These are phyloP conservation scores for Kwoniella dendrophila DNA, from an alignment of 768 basidiomycete genomes.

Conservation along the genomic window DNA sequence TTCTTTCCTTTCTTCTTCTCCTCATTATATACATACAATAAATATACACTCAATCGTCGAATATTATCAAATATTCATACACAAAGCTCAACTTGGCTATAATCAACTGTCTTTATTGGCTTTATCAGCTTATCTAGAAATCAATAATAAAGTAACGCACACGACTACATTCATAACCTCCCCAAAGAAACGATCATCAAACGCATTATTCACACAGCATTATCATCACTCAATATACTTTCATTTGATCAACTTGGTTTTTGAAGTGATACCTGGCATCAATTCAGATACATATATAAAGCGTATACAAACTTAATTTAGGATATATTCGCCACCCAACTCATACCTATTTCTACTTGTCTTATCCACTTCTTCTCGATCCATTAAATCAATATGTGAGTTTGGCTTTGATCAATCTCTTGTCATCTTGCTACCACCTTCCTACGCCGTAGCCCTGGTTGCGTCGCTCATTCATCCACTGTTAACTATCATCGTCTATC, in stretches of 20 bases:
- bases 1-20: conserved; percentile 7
- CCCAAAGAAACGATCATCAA: neutral
- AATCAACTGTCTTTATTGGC: no score
- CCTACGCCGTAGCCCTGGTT: neutral
- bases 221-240: neutral
- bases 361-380: neutral
- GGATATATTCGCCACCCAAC: conserved; percentile 13
- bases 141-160: neutral
- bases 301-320: neutral
- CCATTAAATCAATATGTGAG: conserved; percentile 6
- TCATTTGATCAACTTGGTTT: neutral
- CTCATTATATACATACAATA: neutral
- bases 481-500: neutral
- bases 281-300: neutral
- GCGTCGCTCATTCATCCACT: neutral
- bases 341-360: neutral
- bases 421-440: neutral
- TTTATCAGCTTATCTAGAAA: no score
- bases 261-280: neutral
- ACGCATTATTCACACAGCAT: neutral
- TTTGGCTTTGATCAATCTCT: neutral
- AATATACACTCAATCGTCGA: neutral
- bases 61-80: neutral
- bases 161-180: conserved; percentile 1
- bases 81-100: neutral